Base-by-base conservation (phyloP, 345 rosid species). In the Conringia planisiliqua region DNA sequence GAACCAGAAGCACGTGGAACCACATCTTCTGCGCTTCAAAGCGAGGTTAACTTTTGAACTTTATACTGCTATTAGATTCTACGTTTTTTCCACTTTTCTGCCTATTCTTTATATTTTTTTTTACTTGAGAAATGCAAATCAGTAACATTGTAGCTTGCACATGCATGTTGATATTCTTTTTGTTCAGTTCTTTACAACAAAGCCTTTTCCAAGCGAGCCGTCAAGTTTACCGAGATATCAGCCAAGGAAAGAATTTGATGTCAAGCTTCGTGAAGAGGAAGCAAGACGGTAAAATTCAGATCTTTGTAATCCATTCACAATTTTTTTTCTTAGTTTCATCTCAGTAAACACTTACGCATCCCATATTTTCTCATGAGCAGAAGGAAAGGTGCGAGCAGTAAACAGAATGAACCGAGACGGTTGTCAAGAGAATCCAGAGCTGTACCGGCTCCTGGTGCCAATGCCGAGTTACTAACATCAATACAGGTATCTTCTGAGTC, bases 1-100 rank as follows among this genome's bases (percentile, higher is more conserved):
- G 88, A 88, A 71, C 93, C 93, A 1, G 84, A 85, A 71, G 44
- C 29, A 70, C 93, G 93, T 30, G 86, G 90, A 62, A 85, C 93
- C 27, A 83, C 86, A 13, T 30, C 79, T 61, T 88, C 80, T 58
- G 90, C 93, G 64, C 88, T 88, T 66, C 75, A 80, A 62, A 85
- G 82, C 79, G 86, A 86, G 90, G 93, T 88, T 76, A 40, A 57
- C 2, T 2, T 26, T 24, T 40, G n/a, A 65, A 38, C 24, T 57
- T 71, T 46, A 44, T 12, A 27, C 20, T 48, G 11, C 44, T n/a
- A 66, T n/a, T n/a, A n/a, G n/a, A n/a, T n/a, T n/a, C n/a, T 35
- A 17, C 44, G 54, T 3, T 18, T 33, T 33, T 38, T 38, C 11
- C 22, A 48, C 24, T 8, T 8, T 11, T 38, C 14, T 11, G 61